Base-by-base conservation (phyloP, 345 rosid species). In the Citrus unshiu region DNA sequence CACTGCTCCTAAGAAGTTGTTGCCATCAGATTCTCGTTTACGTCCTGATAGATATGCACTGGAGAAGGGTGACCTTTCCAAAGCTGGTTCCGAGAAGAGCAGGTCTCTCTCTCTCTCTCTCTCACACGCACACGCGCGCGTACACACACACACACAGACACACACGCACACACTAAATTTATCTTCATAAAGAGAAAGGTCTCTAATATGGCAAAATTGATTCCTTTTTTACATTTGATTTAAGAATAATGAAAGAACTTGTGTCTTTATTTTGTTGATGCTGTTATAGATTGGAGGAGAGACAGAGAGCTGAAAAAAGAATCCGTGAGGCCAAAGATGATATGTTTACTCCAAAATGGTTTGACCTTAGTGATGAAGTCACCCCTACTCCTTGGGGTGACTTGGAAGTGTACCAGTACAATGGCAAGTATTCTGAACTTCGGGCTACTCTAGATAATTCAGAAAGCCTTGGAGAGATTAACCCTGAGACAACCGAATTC, bases 381-480 rank as follows among this genome's bases (percentile, higher is more conserved):
- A 81, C 87, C 56, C 86, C 92, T 9, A 93, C 98, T n/a, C 98
- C 95, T 29, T 93, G 98, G 98, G 98, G 96, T 1, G 96, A 93
- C 79, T 79, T 93, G 46, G 96, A 92, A 84, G 90, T 93, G 40
- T 93, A 92, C 82, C 88, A 77, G 70, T 93, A 85, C 88, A 93
- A 92, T 43, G 98, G 93, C 75, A 93, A 88, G 73, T 93, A 93
- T 72, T 49, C 63, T 1, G 83, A 92, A 77, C 87, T 89, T 49
- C 83, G 91, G 5, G 91, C 87, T 35, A 87, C 87, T 3, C 30
- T 86, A 0, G 95, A 90, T 80, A 78, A 76, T 77, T 86, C 89
- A 7, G 79, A 75, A 12, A 74, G 85, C 65, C 68, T 81, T 18
- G 86, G 82, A 70, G 91, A 82, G 78, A 74, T 76, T 9, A 89